These are phyloP conservation scores for Cystoderma amianthinum DNA, from an alignment of 768 basidiomycete genomes.

Conservation along the genomic window DNA sequence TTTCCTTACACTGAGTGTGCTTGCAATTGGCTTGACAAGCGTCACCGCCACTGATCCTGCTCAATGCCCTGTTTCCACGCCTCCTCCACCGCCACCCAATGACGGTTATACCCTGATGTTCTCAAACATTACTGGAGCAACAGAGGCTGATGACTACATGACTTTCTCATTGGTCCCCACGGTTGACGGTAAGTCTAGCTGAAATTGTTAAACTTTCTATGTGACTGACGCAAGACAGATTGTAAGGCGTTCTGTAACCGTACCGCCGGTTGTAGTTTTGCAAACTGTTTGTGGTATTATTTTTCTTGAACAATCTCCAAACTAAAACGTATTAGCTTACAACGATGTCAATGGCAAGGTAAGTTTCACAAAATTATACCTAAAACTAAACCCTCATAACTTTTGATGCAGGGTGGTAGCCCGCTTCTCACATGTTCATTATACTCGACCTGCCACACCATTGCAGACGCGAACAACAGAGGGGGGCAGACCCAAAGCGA, in stretches of 20 bases:
- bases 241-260: slow-evolving; percentile 24
- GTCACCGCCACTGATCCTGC: too few species aligned
- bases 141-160: slow-evolving; percentile 23
- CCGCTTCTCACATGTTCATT: not conserved
- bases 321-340: slow-evolving; percentile 17
- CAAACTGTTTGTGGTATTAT: slow-evolving; percentile 19
- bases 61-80: slow-evolving; percentile 12
- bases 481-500: not conserved
- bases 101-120: slow-evolving; percentile 18
- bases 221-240: slow-evolving; percentile 11
- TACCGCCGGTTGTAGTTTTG: slow-evolving; percentile 20
- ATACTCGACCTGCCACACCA: not conserved
- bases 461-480: not conserved
- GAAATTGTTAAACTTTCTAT: not conserved
- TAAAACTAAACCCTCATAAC: not conserved
- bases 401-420: not conserved
- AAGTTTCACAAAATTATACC: slow-evolving; percentile 1
- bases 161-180: slow-evolving; percentile 29
- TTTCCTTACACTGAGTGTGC: too few species aligned
- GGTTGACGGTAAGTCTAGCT: slow-evolving; percentile 13
- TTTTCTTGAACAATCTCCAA: not conserved
- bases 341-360: slow-evolving; percentile 30
- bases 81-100: slow-evolving; percentile 11
- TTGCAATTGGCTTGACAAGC: too few species aligned
- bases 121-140: slow-evolving; percentile 20